Base-by-base conservation (phyloP, 257 asterid species). In the Anisodus tanguticus region DNA sequence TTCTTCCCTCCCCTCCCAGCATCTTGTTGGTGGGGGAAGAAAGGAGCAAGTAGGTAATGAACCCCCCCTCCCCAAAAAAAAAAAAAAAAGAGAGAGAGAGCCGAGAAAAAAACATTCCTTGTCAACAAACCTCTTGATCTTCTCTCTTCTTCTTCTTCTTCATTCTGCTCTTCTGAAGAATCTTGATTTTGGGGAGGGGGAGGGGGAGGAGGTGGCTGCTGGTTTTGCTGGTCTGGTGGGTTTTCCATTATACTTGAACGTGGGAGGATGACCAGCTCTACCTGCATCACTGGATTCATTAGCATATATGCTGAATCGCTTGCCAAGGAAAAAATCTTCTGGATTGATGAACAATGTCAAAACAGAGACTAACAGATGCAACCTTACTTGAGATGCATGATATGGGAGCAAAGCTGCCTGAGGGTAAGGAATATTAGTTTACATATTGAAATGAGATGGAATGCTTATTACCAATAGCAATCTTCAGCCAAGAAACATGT, bases 231-330 rank as follows among this genome's bases (percentile, higher is more conserved):
- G 26, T 93, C 97, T 19, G 95, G 91, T 84, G 98, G 97, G 82
- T 77, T 92, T 84, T 94, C 98, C 76, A n/a, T 89, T 54, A 93
- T 82, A 83, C 85, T 85, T 70, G 98, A 93, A 47, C 98, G 97
- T 6, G 97, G 98, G 86, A 94, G 93, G 86, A 94, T 94, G 89
- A 94, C 98, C 84, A 94, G 84, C 76, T 94, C 98, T 58, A 94
- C 98, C 98, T 94, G 92, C 77, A 87, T 83, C 84, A 72, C 51
- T 39, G 74, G 74, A 41, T 84, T 59, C 68, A 82, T 66, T 49
- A 82, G 80, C 39, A 68, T 26, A 66, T 64, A 53, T 82, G 41
- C 85, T 37, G 64, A 68, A 67, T 47, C 31, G 5, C 53, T 67
- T 51, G 22, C 19, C 85, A 39, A 82, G 79, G 39, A 53, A 41